Conservation (phyloP, 2,329 filamentous ascomycete species). For the Pseudocercospora fijiensis region DNA sequence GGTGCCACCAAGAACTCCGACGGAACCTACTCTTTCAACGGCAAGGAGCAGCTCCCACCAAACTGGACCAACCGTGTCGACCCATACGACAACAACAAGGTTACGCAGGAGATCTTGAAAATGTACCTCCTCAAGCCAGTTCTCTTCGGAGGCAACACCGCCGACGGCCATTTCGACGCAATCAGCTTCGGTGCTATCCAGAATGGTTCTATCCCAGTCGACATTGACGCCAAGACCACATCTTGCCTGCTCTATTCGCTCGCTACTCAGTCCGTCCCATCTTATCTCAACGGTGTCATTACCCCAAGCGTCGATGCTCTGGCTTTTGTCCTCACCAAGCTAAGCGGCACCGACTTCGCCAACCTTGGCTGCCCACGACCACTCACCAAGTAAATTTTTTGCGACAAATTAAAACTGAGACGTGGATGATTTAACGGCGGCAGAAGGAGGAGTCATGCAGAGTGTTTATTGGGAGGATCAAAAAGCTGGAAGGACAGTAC, state of each 20-base stretch:
- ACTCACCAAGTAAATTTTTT: constrained; percentile 12
- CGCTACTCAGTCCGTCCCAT: constrained; percentile 41
- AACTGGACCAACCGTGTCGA: constrained; percentile 42
- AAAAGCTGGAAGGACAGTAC: background rate
- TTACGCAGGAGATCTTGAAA: constrained; percentile 42
- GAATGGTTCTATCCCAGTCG: constrained; percentile 40
- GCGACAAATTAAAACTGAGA: background rate
- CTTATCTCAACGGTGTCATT: constrained; percentile 40
- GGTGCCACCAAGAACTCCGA: constrained; percentile 42
- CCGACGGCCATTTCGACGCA: constrained; percentile 10
- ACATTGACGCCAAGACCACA: constrained; percentile 32
- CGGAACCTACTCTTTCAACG: constrained; percentile 43
- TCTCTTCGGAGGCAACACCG: constrained; percentile 28
- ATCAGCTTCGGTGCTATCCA: constrained; percentile 43
- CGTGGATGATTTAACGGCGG: constrained; percentile 25
- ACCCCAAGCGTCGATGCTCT: constrained; percentile 42
- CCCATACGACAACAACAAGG: constrained; percentile 40
- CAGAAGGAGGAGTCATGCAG: constrained; percentile 43
- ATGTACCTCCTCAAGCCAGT: constrained; percentile 44
- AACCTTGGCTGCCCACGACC: constrained; percentile 42
- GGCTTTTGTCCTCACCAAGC: constrained; percentile 34
- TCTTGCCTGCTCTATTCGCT: constrained; percentile 50
- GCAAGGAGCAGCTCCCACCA: constrained; percentile 44
- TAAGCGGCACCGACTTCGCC: constrained; percentile 32
- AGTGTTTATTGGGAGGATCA: background rate